phyloP scores from a whole-genome alignment of 2,329 filamentous ascomycete species.

The Coccinonectria pachysandricola region DNA sequence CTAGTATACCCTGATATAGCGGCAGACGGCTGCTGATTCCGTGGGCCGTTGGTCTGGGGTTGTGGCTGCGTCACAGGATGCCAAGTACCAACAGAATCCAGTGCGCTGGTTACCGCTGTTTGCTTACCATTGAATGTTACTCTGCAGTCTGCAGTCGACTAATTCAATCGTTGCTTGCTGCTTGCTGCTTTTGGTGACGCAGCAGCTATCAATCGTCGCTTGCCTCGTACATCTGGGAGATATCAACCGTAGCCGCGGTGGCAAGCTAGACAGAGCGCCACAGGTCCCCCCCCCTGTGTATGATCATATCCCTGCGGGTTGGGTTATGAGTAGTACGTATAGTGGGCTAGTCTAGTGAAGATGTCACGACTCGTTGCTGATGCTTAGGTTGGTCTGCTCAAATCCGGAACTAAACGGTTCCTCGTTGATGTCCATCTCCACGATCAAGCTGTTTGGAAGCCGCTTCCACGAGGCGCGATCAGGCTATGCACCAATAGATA shows the following conservation, averaged over 20 bases:
- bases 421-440: conserved; percentile 6
- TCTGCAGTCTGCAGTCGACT: too few relatives aligned
- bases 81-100: conserved; percentile 14
- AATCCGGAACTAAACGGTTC: too few relatives aligned
- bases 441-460: conserved; percentile 15
- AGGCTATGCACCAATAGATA: conserved; percentile 12
- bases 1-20: conserved; percentile 6
- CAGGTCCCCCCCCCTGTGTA: conserved; percentile 7
- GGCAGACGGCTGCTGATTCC: conserved; percentile 13
- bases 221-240: too few relatives aligned
- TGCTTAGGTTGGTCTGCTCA: conserved; percentile 12
- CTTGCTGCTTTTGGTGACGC: conserved; percentile 6
- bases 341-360: too few relatives aligned
- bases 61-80: conserved; percentile 11
- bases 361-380: conserved; percentile 11
- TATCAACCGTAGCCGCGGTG: conserved; percentile 10
- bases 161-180: conserved; percentile 10
- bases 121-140: too few relatives aligned
- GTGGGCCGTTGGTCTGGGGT: conserved; percentile 11
- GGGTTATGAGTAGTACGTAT: too few relatives aligned
- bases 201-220: conserved; percentile 15
- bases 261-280: conserved; percentile 8
- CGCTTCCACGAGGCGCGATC: conserved; percentile 20
- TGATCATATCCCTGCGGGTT: too few relatives aligned
- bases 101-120: conserved; percentile 13